These are phyloP conservation scores for Cardamine chenopodiifolia DNA, from an alignment of 345 rosid species.

Conservation along the genomic window DNA sequence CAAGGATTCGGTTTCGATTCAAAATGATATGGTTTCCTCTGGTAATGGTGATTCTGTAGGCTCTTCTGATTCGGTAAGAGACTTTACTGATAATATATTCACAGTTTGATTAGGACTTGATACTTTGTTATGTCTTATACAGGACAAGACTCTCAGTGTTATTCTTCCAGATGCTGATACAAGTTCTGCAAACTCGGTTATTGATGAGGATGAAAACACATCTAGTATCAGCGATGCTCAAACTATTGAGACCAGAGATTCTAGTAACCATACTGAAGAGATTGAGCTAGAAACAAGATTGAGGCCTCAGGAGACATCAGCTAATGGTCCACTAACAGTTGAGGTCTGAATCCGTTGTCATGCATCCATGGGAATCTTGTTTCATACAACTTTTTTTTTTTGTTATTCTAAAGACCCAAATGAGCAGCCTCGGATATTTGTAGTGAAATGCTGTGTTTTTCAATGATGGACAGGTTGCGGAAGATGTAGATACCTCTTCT, in stretches of 20 bases:
- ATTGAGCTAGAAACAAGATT: slow-evolving; percentile 22
- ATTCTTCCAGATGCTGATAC: slow-evolving; percentile 35
- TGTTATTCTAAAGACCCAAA: neutral
- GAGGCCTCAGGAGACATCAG: slow-evolving; percentile 43
- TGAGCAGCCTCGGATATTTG: slow-evolving; percentile 14
- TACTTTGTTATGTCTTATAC: slow-evolving; percentile 16
- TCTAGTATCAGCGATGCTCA: slow-evolving; percentile 39
- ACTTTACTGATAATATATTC: no score
- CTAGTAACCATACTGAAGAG: slow-evolving; percentile 21
- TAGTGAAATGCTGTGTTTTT: slow-evolving; percentile 4
- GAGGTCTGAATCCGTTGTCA: slow-evolving; percentile 35
- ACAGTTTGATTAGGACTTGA: neutral
- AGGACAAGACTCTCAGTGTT: slow-evolving; percentile 42
- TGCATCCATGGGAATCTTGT: slow-evolving; percentile 1
- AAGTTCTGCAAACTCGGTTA: slow-evolving; percentile 26
- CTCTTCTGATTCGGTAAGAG: slow-evolving; percentile 55
- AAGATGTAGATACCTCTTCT: slow-evolving; percentile 36
- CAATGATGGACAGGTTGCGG: slow-evolving; percentile 45
- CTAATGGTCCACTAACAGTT: slow-evolving; percentile 34
- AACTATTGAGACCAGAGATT: slow-evolving; percentile 41
- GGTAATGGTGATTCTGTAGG: slow-evolving; percentile 53
- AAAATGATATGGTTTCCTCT: slow-evolving; percentile 55
- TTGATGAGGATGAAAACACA: slow-evolving; percentile 34
- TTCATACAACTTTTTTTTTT: neutral
- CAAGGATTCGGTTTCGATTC: slow-evolving; percentile 46